phyloP scores from a whole-genome alignment of 768 basidiomycete genomes.

The Collybia nuda region DNA sequence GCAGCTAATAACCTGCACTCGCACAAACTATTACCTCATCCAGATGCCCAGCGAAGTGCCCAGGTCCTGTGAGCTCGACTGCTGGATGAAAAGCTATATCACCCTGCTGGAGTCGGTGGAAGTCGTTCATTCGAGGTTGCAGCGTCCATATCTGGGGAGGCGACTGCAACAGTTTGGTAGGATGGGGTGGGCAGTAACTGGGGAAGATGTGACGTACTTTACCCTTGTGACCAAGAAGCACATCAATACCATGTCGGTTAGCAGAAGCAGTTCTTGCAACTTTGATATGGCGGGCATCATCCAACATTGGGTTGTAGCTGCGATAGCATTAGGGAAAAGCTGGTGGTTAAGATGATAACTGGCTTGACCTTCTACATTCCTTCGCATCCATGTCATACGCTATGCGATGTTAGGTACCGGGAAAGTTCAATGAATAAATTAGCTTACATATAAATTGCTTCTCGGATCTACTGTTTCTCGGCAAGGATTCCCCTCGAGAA shows the following conservation, averaged over 20 bases:
- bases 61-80: neutral
- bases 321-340: neutral
- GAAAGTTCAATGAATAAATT: neutral
- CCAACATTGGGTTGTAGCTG: slow-evolving; percentile 1
- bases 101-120: neutral
- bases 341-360: neutral
- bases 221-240: slow-evolving; percentile 3
- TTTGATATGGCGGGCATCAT: slow-evolving; percentile 5
- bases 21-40: slow-evolving; percentile 3
- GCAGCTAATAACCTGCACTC: neutral
- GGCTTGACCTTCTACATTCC: neutral
- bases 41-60: slow-evolving; percentile 1
- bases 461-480: neutral
- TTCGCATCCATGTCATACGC: neutral
- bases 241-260: neutral
- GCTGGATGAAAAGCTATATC: neutral
- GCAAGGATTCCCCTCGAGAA: neutral
- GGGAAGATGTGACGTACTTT: neutral
- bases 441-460: slow-evolving; percentile 3
- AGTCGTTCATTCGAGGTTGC: neutral
- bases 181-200: neutral
- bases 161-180: neutral
- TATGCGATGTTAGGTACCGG: neutral
- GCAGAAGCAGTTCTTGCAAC: neutral
- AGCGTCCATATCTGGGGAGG: slow-evolving; percentile 2